Evolutionary conservation across 2,329 filamentous ascomycete species (phyloP).

Genomic region (Cercospora janseana): DNA sequence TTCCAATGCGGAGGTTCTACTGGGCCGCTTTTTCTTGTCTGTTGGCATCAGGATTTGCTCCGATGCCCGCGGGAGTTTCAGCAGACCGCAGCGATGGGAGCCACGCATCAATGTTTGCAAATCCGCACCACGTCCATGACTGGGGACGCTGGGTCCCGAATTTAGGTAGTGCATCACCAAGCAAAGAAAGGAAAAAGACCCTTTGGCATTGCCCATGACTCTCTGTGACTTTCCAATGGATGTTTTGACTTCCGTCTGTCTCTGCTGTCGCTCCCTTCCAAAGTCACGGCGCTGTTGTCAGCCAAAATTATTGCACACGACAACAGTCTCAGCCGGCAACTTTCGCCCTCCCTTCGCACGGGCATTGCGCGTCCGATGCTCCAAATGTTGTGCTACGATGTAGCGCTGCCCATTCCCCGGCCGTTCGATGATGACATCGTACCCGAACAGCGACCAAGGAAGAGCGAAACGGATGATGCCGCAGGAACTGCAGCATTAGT

Average conservation of each 20-base stretch:
- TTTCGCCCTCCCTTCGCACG: too few species aligned
- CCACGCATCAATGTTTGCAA: neutral
- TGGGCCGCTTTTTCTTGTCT: neutral
- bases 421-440: slow-evolving; percentile 9
- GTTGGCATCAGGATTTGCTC: neutral
- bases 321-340: too few species aligned
- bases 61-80: slow-evolving; percentile 3
- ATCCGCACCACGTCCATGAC: neutral
- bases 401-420: too few species aligned
- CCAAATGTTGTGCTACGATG: too few species aligned
- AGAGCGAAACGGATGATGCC: too few species aligned
- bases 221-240: too few species aligned
- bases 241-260: neutral
- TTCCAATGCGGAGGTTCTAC: neutral
- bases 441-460: too few species aligned
- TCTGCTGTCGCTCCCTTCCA: slow-evolving; percentile 2
- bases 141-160: neutral
- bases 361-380: too few species aligned
- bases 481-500: too few species aligned
- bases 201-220: neutral
- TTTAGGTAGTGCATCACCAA: neutral
- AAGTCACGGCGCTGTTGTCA: too few species aligned
- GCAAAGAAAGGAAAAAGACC: neutral
- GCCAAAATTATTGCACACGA: too few species aligned
- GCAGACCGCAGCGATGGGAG: neutral